Conservation (phyloP, 2,329 filamentous ascomycete genomes). For the Fusarium newnesense region DNA sequence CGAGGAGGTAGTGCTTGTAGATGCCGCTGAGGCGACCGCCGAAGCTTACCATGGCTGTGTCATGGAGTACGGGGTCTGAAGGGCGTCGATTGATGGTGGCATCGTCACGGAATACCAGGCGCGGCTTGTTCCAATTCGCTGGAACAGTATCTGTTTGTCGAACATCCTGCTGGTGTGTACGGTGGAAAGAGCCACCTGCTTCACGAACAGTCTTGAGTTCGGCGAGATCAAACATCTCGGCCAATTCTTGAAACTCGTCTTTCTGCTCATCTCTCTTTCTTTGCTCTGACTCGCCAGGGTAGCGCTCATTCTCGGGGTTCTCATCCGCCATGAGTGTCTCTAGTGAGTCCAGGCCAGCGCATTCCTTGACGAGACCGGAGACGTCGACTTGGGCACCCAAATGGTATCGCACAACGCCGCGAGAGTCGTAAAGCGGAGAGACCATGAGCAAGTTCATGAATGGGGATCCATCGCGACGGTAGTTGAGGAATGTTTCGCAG, state of each 20-base stretch:
- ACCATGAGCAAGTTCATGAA: conserved; percentile 83
- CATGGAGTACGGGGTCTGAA: conserved; percentile 37
- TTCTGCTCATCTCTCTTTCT: conserved; percentile 39
- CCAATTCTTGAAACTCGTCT: conserved; percentile 73
- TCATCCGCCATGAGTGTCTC: conserved; percentile 54
- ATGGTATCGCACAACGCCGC: conserved; percentile 72
- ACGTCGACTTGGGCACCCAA: conserved; percentile 80
- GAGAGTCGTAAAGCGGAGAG: conserved; percentile 75
- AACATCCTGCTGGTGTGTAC: conserved; percentile 45
- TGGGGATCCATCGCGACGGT: conserved; percentile 78
- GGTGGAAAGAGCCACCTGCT: conserved; percentile 72
- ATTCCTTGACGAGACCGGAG: conserved; percentile 74
- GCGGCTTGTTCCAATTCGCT: conserved; percentile 53
- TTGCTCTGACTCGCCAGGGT: conserved; percentile 17
- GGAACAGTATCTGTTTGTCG: conserved; percentile 54
- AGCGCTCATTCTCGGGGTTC: conserved; percentile 44
- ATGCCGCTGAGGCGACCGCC: conserved; percentile 45
- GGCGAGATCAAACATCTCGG: conserved; percentile 74
- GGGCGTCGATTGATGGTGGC: conserved; percentile 29
- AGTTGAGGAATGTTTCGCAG: conserved; percentile 80
- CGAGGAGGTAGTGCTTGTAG: conserved; percentile 70
- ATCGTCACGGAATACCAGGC: conserved; percentile 54
- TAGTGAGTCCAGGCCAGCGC: conserved; percentile 71
- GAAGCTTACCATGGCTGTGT: conserved; percentile 10
- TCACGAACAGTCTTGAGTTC: conserved; percentile 74